Conservation (phyloP, 176 grass and related monocot genomes). For the Carex kokanica region DNA sequence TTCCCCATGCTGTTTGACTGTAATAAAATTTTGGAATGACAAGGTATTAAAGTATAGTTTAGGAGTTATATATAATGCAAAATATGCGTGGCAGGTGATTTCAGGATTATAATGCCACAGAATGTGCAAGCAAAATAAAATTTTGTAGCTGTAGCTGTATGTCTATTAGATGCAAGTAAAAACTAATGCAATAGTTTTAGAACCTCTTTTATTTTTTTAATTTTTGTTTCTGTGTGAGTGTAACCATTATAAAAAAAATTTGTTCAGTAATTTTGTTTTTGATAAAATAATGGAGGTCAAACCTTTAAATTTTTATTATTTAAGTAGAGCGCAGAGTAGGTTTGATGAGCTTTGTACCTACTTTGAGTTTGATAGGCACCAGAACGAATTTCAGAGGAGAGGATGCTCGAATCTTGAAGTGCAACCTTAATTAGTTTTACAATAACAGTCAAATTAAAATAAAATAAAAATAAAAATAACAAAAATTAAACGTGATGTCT, state of each 20-base stretch:
- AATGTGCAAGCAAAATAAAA: neutral
- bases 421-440: too few relatives aligned
- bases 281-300: too few relatives aligned
- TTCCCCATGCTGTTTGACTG: neutral
- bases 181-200: neutral
- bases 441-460: too few relatives aligned
- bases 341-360: too few relatives aligned
- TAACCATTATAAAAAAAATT: neutral
- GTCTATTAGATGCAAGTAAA: neutral
- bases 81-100: neutral
- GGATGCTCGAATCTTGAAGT: too few relatives aligned
- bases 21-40: neutral
- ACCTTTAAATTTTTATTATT: too few relatives aligned
- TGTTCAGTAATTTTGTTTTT: too few relatives aligned
- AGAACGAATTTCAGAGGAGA: too few relatives aligned
- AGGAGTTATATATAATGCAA: neutral
- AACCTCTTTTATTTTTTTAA: neutral
- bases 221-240: neutral
- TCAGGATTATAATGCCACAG: neutral
- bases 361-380: too few relatives aligned
- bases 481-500: too few relatives aligned
- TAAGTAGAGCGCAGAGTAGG: too few relatives aligned
- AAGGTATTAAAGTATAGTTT: neutral
- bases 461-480: too few relatives aligned
- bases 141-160: conserved; percentile 6